Conservation (phyloP, 2,329 filamentous ascomycete species). For the Fragosphaeria purpurea region DNA sequence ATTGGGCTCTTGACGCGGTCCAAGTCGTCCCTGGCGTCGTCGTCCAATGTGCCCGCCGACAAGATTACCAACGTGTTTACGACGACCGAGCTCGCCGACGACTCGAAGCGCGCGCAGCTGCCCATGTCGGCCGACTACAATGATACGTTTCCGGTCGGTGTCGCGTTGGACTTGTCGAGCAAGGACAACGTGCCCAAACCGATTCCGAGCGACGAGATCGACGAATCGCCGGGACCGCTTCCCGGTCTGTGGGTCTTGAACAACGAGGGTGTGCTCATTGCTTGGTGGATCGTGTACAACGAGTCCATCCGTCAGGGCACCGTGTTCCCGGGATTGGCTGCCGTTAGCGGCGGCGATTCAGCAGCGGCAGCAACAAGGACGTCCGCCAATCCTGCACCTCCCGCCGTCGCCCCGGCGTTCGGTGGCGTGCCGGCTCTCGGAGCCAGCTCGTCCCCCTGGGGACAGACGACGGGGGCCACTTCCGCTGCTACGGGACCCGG, state of each 20-base stretch:
- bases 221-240: slow-evolving; percentile 68
- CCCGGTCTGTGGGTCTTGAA: slow-evolving; percentile 80
- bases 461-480: slow-evolving; percentile 14
- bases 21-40: slow-evolving; percentile 52
- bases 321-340: slow-evolving; percentile 60
- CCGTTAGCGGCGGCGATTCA: slow-evolving; percentile 25
- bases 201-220: slow-evolving; percentile 65
- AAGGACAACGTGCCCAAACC: slow-evolving; percentile 70
- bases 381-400: slow-evolving; percentile 23
- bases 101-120: slow-evolving; percentile 64
- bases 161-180: slow-evolving; percentile 73
- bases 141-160: slow-evolving; percentile 71
- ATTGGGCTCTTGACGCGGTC: slow-evolving; percentile 70
- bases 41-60: slow-evolving; percentile 47
- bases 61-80: slow-evolving; percentile 60
- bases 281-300: slow-evolving; percentile 89
- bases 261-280: slow-evolving; percentile 72
- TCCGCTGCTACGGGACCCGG: neutral
- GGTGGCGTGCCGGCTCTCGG: slow-evolving; percentile 31
- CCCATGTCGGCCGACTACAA: slow-evolving; percentile 57
- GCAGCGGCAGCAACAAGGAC: slow-evolving; percentile 8
- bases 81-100: slow-evolving; percentile 60
- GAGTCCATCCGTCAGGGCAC: slow-evolving; percentile 69
- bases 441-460: slow-evolving; percentile 42
- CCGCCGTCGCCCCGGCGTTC: slow-evolving; percentile 11